A percentile compares a stretch with the other conserved stretches of the same genome.
Evolutionary conservation across 2,329 filamentous ascomycete species (phyloP).

Genomic region (Annulohypoxylon truncatum): DNA sequence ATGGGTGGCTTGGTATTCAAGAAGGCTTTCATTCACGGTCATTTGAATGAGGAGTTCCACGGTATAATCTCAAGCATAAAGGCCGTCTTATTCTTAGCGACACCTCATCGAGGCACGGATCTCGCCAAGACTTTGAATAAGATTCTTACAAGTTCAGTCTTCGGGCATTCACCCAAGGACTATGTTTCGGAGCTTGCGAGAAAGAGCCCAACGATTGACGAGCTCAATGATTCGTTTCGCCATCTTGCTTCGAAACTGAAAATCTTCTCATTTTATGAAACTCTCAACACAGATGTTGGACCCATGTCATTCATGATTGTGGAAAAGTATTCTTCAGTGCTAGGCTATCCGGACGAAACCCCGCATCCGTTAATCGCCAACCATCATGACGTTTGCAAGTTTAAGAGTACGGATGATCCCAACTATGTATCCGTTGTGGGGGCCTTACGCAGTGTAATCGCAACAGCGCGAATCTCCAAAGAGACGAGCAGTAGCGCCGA

Average conservation of each 20-base stretch:
- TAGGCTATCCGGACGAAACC: slow-evolving; percentile 48
- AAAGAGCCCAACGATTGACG: neutral
- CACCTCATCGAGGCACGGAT: slow-evolving; percentile 45
- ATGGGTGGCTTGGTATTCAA: slow-evolving; percentile 47
- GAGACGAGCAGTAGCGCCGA: neutral
- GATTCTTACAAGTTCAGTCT: slow-evolving; percentile 32
- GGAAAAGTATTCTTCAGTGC: slow-evolving; percentile 45
- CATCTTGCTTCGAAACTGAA: neutral
- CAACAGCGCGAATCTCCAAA: neutral
- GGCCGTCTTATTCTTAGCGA: slow-evolving; percentile 45
- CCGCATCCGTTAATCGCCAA: slow-evolving; percentile 44
- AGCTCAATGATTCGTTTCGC: neutral
- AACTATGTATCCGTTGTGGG: slow-evolving; percentile 34
- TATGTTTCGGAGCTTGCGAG: neutral
- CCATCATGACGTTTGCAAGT: slow-evolving; percentile 51
- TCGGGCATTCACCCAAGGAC: neutral
- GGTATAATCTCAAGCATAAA: slow-evolving; percentile 37
- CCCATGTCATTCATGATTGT: slow-evolving; percentile 34
- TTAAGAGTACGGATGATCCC: slow-evolving; percentile 32
- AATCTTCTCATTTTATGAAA: neutral
- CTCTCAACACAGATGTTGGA: neutral
- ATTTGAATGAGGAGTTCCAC: slow-evolving; percentile 40
- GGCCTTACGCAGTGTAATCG: neutral
- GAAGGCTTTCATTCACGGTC: slow-evolving; percentile 42
- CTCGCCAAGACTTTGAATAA: slow-evolving; percentile 43